Percentiles rank a stretch among this genome's conserved stretches.
Evolutionary conservation across 345 rosid genomes (phyloP).

Genomic region (Acer saccharum): DNA sequence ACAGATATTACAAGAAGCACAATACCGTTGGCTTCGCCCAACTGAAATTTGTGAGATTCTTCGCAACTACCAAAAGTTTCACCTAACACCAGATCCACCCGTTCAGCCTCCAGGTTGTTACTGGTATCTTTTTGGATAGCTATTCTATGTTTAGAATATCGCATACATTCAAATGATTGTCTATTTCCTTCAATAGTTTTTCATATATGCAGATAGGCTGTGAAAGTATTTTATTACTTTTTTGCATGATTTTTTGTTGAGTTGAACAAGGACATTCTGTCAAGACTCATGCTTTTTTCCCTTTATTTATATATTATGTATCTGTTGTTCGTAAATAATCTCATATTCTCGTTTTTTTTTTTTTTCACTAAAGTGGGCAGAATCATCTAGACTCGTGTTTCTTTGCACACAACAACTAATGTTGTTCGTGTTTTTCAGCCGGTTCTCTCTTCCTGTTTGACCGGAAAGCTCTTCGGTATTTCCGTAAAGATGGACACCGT

Average conservation of each 20-base stretch:
- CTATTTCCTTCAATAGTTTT: not conserved
- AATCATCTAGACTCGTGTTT: not conserved
- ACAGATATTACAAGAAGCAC: slow-evolving; percentile 50
- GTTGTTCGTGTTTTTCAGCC: slow-evolving; percentile 49
- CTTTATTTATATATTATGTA: not conserved
- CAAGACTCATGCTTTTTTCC: not conserved
- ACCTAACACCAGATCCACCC: slow-evolving; percentile 46
- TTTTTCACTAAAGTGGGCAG: not conserved
- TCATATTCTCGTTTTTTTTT: too few relatives aligned
- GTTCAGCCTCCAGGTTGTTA: slow-evolving; percentile 51
- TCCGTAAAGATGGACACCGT: slow-evolving; percentile 84
- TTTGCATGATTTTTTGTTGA: not conserved
- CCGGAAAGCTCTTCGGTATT: slow-evolving; percentile 82
- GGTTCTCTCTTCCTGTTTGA: slow-evolving; percentile 85
- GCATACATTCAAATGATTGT: not conserved
- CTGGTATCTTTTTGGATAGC: slow-evolving; percentile 7
- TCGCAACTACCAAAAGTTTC: slow-evolving; percentile 43
- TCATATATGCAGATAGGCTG: not conserved
- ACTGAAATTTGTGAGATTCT: slow-evolving; percentile 61
- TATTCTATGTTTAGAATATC: not conserved
- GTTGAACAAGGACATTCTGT: not conserved
- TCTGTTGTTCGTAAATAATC: not conserved
- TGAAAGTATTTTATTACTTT: not conserved
- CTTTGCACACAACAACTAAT: slow-evolving; percentile 21
- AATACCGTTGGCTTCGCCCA: slow-evolving; percentile 68